These are phyloP conservation scores for Dipteronia dyeriana DNA, from an alignment of 345 rosid genomes.

Conservation along the genomic window DNA sequence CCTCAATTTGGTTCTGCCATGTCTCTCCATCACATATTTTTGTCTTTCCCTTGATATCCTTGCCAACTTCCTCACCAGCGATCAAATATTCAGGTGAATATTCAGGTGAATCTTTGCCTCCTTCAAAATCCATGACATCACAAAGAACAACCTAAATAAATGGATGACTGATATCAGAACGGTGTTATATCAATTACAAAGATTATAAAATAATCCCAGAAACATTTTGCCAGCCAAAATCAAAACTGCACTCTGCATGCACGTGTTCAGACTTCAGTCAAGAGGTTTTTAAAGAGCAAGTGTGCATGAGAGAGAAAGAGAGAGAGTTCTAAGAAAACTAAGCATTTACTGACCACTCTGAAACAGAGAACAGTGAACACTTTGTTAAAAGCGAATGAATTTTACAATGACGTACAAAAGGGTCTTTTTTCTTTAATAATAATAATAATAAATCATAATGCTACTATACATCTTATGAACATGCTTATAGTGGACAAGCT, in stretches of 20 bases:
- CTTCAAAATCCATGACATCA: constrained; percentile 34
- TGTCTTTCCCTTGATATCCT: constrained; percentile 41
- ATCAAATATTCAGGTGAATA: constrained; percentile 21
- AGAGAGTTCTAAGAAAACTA: background rate
- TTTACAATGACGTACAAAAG: background rate
- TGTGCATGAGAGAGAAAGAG: background rate
- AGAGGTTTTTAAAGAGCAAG: background rate
- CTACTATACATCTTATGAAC: background rate
- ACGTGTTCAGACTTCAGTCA: no score
- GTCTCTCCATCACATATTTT: constrained; percentile 26
- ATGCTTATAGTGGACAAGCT: background rate
- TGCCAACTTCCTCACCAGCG: constrained; percentile 16
- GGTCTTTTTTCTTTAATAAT: background rate
- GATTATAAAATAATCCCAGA: background rate
- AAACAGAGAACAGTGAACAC: background rate
- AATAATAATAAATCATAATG: background rate
- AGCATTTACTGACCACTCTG: background rate
- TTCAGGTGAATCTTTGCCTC: constrained; percentile 21
- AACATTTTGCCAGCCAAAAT: background rate
- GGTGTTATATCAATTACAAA: background rate
- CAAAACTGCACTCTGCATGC: background rate
- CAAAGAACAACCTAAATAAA: constrained; percentile 28
- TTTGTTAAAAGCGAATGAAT: background rate
- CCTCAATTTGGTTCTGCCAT: constrained; percentile 25
- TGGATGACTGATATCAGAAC: background rate